Conservation (phyloP, 192 early-diverging fungal species). For the Geosiphon pyriformis region DNA sequence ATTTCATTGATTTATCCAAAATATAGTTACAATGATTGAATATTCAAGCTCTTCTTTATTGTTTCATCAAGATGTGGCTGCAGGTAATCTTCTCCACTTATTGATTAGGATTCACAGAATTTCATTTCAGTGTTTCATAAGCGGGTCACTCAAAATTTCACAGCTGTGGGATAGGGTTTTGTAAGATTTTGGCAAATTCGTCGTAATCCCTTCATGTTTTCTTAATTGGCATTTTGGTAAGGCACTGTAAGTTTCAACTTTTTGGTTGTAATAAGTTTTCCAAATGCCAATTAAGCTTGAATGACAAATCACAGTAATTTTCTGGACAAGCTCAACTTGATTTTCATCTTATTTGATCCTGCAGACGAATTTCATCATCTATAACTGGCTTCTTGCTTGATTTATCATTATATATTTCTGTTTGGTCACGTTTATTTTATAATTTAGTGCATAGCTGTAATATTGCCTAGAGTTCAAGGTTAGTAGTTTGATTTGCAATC, state of each 20-base stretch:
- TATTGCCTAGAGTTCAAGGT: constrained; percentile 71
- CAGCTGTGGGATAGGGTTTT: too few species aligned
- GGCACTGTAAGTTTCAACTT: background rate
- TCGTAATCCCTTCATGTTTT: too few species aligned
- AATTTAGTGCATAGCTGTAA: constrained; percentile 62
- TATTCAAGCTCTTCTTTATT: constrained; percentile 2
- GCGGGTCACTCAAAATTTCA: too few species aligned
- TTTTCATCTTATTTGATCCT: too few species aligned
- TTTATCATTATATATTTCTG: background rate
- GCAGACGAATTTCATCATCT: background rate
- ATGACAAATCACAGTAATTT: too few species aligned
- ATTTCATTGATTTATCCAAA: background rate
- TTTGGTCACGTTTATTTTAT: background rate
- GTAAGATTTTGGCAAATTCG: too few species aligned
- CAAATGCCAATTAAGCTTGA: too few species aligned
- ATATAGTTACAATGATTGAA: background rate
- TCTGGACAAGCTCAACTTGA: too few species aligned
- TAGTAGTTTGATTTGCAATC: constrained; percentile 18
- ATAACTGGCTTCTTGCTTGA: background rate
- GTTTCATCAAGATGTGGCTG: constrained; percentile 50
- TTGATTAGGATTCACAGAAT: too few species aligned
- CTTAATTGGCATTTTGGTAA: too few species aligned
- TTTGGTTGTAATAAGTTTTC: too few species aligned
- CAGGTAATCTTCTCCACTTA: constrained; percentile 41
- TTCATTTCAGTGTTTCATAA: too few species aligned